phyloP scores from a whole-genome alignment of 2,329 filamentous ascomycete species.

The Exophiala bonariae region DNA sequence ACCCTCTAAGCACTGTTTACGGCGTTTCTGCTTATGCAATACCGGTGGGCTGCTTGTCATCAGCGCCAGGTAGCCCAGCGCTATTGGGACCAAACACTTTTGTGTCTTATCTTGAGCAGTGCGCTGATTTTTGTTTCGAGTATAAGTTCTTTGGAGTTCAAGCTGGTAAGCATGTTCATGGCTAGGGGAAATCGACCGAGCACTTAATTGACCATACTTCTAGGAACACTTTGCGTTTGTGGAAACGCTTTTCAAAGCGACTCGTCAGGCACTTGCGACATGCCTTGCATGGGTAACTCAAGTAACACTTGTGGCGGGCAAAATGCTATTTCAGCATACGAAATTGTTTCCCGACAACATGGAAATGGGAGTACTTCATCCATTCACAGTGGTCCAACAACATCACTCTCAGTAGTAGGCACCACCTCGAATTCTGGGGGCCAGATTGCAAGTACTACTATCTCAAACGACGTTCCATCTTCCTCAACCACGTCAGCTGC shows the following conservation, averaged over 20 bases:
- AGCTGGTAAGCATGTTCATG: neutral
- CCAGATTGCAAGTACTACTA: neutral
- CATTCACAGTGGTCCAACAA: neutral
- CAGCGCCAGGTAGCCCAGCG: neutral
- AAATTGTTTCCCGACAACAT: neutral
- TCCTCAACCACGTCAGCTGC: constrained; percentile 1
- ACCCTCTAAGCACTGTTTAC: constrained; percentile 1
- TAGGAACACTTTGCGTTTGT: neutral
- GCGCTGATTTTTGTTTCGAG: constrained; percentile 1
- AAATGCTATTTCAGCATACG: neutral
- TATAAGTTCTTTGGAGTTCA: constrained; percentile 1
- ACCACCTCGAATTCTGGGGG: neutral
- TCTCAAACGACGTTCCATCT: no score
- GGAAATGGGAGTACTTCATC: no score
- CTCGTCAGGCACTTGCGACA: neutral
- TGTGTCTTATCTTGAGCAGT: neutral
- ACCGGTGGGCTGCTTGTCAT: neutral
- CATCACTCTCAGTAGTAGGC: no score
- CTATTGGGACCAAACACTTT: neutral
- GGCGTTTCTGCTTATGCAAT: neutral
- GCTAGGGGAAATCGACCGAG: no score
- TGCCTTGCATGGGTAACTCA: neutral
- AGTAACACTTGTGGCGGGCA: neutral
- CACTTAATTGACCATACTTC: no score
- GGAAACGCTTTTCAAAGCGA: neutral